phyloP scores from a whole-genome alignment of 108 stramenopile species.

The Schizochytrium sp. region DNA sequence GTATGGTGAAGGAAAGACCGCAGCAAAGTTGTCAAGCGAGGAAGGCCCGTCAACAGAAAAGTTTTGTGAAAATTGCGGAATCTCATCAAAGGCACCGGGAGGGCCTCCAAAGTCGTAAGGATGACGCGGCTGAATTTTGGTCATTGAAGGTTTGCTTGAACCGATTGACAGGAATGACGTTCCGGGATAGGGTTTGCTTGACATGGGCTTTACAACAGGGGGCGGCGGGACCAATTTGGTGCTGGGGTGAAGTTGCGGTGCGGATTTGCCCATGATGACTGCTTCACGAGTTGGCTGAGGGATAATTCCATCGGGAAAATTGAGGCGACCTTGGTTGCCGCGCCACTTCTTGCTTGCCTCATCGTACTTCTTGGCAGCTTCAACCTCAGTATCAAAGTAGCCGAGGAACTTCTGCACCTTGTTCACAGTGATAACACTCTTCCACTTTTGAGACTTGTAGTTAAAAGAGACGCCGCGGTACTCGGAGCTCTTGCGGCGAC shows the following conservation, averaged over 20 bases:
- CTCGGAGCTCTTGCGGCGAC: slow-evolving; percentile 43
- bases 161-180: too few species aligned
- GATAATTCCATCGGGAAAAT: slow-evolving; percentile 34
- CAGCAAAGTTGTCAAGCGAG: background rate
- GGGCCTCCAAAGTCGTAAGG: slow-evolving; percentile 16
- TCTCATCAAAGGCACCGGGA: background rate
- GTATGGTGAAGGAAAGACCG: background rate
- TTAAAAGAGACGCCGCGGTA: slow-evolving; percentile 58
- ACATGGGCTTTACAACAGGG: background rate
- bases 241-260: background rate
- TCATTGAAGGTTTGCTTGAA: too few species aligned
- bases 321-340: slow-evolving; percentile 27
- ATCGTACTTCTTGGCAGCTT: slow-evolving; percentile 42
- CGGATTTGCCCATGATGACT: background rate
- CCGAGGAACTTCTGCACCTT: slow-evolving; percentile 59
- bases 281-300: background rate
- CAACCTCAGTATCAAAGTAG: slow-evolving; percentile 55
- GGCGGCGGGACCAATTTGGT: background rate
- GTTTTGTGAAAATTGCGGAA: background rate
- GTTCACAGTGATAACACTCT: slow-evolving; percentile 59
- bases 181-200: background rate
- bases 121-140: background rate
- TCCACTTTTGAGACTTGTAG: slow-evolving; percentile 49
- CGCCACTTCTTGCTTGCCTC: slow-evolving; percentile 34
- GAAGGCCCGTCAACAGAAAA: background rate